Percentiles rank a stretch among this genome's conserved stretches.
Evolutionary conservation across 331 rosid genomes (phyloP).

Genomic region (Telfairia occidentalis): DNA sequence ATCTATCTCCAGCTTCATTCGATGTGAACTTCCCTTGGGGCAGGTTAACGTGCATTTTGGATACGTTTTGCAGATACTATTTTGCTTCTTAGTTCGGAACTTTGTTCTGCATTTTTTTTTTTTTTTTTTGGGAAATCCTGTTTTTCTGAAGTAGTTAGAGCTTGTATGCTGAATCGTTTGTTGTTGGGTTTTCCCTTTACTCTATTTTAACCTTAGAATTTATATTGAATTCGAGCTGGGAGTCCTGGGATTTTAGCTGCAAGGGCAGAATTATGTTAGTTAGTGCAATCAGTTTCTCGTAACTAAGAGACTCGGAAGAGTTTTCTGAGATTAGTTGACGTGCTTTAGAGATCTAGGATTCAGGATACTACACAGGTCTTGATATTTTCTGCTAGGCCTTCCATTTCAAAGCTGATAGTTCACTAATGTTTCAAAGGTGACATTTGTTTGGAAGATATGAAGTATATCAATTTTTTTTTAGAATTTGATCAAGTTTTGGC

Average conservation of each 20-base stretch:
- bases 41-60: not conserved
- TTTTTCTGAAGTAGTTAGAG: not conserved
- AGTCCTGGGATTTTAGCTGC: not conserved
- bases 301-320: not conserved
- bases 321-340: not conserved
- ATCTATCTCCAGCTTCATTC: not conserved
- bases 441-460: not conserved
- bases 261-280: not conserved
- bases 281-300: not conserved
- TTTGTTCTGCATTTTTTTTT: not conserved
- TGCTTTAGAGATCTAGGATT: not conserved
- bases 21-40: not conserved
- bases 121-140: too few relatives aligned
- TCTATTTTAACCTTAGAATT: not conserved
- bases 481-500: not conserved
- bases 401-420: not conserved
- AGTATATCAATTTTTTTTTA: not conserved
- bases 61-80: not conserved
- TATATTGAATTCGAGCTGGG: not conserved
- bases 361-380: not conserved
- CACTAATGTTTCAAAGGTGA: not conserved
- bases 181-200: not conserved
- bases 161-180: not conserved
- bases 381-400: not conserved
- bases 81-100: not conserved